Evolutionary conservation across 1,139 yeast species (phyloP), one percentile per base, ranked within the genome.

Genomic region (Nakaseomyces uthaithaninus): DNA sequence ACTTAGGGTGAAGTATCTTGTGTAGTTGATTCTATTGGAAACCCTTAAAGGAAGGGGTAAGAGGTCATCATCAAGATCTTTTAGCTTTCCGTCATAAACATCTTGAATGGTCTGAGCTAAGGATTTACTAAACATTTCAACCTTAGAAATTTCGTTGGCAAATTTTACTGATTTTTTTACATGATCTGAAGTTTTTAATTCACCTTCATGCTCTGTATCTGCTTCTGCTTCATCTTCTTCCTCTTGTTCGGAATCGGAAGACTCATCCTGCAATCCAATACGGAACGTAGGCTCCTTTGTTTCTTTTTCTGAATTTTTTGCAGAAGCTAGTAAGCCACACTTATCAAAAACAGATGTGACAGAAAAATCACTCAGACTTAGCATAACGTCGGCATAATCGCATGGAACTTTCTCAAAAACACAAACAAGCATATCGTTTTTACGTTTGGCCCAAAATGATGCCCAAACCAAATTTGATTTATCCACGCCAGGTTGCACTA

Each of bases 351-450:
- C 45, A 31, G 46, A 48, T 3, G 45, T 50, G 6, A 57, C 52
- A 9, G 53, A 46, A 40, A 51, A 57, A 37, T 51, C 55, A 11
- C 47, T 46, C 15, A 53, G 20, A 36, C 52, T 47, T 27, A 77
- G 64, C 17, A 73, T 65, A n/a, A 84, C 64, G 51, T 80, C 85
- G 42, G 83, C 73, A 6, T 84, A 80, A 60, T 83, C 93, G 59
- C 93, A 81, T 1, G 85, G 83, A 27, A 86, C 83, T 57, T 85
- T 94, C 53, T 87, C 95, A 57, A 89, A 80, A 66, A 85, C 86
- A 67, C 93, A 80, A 33, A 86, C 82, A 42, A 87, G 72, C 46
- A 84, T 64, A 38, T 75, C 76, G 3, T 80, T 80, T 50, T 78
- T 78, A 45, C 77, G 69, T 55, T 86, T 87, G 1, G 94, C 94